phyloP scores from a whole-genome alignment of 2,329 filamentous ascomycete genomes.

The Parastagonospora nodorum region DNA sequence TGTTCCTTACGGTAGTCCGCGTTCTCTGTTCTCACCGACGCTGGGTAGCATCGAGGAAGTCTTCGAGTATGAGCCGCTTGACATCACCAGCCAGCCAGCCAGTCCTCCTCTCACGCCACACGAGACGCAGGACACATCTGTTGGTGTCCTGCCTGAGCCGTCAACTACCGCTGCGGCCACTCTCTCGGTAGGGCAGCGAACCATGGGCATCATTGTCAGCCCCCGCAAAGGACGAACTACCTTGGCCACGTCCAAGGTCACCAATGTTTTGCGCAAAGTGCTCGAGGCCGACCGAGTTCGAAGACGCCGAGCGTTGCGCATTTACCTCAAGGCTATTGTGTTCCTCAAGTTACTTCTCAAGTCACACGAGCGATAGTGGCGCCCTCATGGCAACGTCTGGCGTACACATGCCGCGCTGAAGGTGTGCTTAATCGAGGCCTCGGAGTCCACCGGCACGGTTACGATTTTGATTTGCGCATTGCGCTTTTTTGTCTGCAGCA shows the following conservation, averaged over 20 bases:
- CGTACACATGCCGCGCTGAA: constrained; percentile 31
- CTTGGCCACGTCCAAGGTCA: constrained; percentile 7
- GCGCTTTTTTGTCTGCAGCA: not conserved
- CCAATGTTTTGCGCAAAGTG: constrained; percentile 26
- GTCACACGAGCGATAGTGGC: constrained; percentile 32
- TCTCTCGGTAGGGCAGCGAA: constrained; percentile 21
- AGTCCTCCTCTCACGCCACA: constrained; percentile 17
- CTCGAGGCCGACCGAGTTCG: constrained; percentile 29
- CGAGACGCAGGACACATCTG: constrained; percentile 12
- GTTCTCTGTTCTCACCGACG: constrained; percentile 30
- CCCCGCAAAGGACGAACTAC: constrained; percentile 15
- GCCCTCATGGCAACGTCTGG: constrained; percentile 32
- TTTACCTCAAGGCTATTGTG: constrained; percentile 31
- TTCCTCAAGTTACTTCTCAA: constrained; percentile 29
- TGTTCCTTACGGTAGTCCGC: constrained; percentile 15
- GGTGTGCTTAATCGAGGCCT: not conserved
- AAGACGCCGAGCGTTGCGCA: constrained; percentile 21
- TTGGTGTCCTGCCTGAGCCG: constrained; percentile 27
- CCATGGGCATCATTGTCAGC: constrained; percentile 26
- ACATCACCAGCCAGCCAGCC: constrained; percentile 5
- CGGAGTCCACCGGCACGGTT: not conserved
- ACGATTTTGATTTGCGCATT: not conserved
- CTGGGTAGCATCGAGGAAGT: constrained; percentile 32
- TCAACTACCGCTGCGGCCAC: constrained; percentile 20
- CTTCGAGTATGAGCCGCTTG: constrained; percentile 28